Percentiles rank a stretch among this genome's conserved stretches.
These are phyloP conservation scores for Leccinum arenicola DNA, from an alignment of 768 basidiomycete genomes.

Conservation along the genomic window DNA sequence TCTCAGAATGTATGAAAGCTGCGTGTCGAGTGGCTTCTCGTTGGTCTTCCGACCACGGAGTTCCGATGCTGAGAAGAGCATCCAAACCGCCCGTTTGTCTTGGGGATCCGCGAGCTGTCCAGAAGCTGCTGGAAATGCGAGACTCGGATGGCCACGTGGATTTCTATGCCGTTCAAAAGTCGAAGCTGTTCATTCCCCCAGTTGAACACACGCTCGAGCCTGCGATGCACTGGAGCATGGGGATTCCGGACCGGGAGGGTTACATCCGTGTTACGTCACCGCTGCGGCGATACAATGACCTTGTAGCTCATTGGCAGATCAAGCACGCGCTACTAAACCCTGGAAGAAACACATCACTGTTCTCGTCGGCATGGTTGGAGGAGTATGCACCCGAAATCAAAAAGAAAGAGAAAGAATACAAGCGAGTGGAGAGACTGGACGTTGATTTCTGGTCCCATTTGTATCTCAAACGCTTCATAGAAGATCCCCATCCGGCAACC, in stretches of 20 bases:
- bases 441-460: constrained; percentile 39
- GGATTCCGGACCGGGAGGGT: constrained; percentile 69
- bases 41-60: constrained; percentile 55
- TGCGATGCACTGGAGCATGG: constrained; percentile 64
- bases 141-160: constrained; percentile 44
- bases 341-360: constrained; percentile 36
- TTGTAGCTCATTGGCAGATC: constrained; percentile 91
- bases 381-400: constrained; percentile 39
- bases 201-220: constrained; percentile 52
- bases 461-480: constrained; percentile 39
- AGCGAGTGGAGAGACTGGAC: constrained; percentile 33
- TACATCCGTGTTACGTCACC: constrained; percentile 87
- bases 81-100: constrained; percentile 32
- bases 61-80: constrained; percentile 65
- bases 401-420: constrained; percentile 34
- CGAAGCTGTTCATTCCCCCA: constrained; percentile 33
- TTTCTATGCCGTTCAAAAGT: constrained; percentile 32
- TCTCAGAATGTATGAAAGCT: constrained; percentile 81
- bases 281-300: constrained; percentile 78
- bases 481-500: constrained; percentile 18
- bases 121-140: constrained; percentile 49
- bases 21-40: constrained; percentile 74
- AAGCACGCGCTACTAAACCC: constrained; percentile 63
- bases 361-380: constrained; percentile 46
- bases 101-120: constrained; percentile 33